Conservation (phyloP, 2,329 filamentous ascomycete genomes). For the Chaetothyriales sp. region DNA sequence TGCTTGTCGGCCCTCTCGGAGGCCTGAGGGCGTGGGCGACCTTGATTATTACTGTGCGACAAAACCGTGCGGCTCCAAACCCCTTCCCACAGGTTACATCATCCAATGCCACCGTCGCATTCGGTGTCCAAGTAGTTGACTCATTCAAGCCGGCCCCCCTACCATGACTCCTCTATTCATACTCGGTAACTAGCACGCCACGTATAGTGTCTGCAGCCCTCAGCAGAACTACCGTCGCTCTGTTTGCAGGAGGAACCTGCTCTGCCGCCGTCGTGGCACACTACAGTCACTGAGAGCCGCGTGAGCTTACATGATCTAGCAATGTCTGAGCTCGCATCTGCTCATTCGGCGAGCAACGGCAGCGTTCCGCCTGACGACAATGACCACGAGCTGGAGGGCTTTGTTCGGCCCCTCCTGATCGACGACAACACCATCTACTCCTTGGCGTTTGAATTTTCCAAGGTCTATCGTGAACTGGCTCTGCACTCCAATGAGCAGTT, state of each 20-base stretch:
- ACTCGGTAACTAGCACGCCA: neutral
- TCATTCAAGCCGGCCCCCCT: neutral
- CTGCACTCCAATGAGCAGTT: slow-evolving; percentile 34
- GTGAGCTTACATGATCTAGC: neutral
- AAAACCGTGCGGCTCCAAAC: neutral
- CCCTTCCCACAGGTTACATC: neutral
- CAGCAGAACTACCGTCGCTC: neutral
- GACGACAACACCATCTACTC: slow-evolving; percentile 32
- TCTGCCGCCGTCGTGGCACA: neutral
- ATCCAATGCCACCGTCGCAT: neutral
- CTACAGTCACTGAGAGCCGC: neutral
- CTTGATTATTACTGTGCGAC: neutral
- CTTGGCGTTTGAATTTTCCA: slow-evolving; percentile 33
- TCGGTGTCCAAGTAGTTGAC: neutral
- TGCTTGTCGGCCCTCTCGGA: neutral
- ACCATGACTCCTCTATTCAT: neutral
- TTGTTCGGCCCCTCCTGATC: slow-evolving; percentile 28
- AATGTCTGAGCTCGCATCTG: slow-evolving; percentile 17
- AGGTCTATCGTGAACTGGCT: slow-evolving; percentile 31
- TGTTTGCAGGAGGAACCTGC: neutral
- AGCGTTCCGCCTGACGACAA: slow-evolving; percentile 18
- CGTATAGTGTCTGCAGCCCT: neutral
- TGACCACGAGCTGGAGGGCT: slow-evolving; percentile 27
- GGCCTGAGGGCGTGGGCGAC: neutral
- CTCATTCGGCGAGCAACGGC: slow-evolving; percentile 13